Percentiles rank a stretch among this genome's conserved stretches.
phyloP scores from a whole-genome alignment of 2,329 filamentous ascomycete genomes.

The Aureobasidium vineae region DNA sequence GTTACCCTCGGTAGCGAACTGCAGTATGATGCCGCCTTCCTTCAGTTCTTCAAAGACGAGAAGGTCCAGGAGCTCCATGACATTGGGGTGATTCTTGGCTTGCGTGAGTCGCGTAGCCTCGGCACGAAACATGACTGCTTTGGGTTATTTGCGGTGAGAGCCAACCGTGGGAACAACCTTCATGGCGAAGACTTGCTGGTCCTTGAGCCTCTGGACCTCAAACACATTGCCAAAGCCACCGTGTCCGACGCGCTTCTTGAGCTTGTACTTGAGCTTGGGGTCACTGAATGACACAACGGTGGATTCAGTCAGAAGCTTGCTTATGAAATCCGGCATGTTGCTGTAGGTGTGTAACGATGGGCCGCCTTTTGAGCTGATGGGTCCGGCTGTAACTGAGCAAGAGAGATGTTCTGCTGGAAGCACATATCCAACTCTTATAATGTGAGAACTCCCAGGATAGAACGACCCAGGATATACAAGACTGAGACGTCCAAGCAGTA shows the following conservation, averaged over 20 bases:
- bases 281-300: not conserved
- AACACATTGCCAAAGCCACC: not conserved
- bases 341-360: not conserved
- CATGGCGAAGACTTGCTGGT: slow-evolving; percentile 3
- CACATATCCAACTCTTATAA: not conserved
- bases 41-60: not conserved
- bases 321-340: not conserved
- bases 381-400: not conserved
- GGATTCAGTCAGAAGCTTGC: not conserved
- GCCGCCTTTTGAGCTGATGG: not conserved
- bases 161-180: not conserved
- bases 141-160: not conserved
- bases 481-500: not conserved
- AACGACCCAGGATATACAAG: not conserved
- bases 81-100: not conserved
- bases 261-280: not conserved
- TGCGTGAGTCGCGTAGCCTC: slow-evolving; percentile 9
- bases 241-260: not conserved
- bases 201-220: not conserved
- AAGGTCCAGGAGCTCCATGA: slow-evolving; percentile 2
- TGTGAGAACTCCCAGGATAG: not conserved
- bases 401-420: not conserved
- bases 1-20: not conserved
- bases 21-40: not conserved
- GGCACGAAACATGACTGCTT: not conserved